Conservation (phyloP, 2,329 filamentous ascomycete species). For the Aspergillus proliferans region DNA sequence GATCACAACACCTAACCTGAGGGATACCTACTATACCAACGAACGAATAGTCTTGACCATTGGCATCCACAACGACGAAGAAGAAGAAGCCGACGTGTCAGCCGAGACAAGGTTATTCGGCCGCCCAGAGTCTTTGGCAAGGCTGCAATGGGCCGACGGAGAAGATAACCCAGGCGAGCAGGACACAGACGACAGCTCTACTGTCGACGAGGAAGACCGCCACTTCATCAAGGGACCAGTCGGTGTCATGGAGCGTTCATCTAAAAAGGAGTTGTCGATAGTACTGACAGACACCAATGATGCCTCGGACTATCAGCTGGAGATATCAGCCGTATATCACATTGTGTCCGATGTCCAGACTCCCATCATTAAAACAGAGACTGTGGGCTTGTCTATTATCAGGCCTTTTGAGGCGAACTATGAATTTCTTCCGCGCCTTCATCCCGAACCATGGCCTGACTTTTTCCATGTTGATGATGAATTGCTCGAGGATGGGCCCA, state of each 20-base stretch:
- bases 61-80: conserved; percentile 73
- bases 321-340: conserved; percentile 69
- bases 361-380: conserved; percentile 66
- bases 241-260: conserved; percentile 29
- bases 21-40: conserved; percentile 75
- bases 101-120: conserved; percentile 65
- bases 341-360: conserved; percentile 74
- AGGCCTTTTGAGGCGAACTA: conserved; percentile 90
- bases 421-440: conserved; percentile 72
- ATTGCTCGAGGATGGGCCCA: conserved; percentile 21
- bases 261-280: conserved; percentile 27
- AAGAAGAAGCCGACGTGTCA: conserved; percentile 65
- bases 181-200: conserved; percentile 19
- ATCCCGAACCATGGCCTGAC: conserved; percentile 76
- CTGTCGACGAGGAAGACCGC: conserved; percentile 17
- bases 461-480: conserved; percentile 62
- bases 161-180: conserved; percentile 15
- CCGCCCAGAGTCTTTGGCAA: conserved; percentile 41
- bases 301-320: conserved; percentile 59
- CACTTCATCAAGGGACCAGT: conserved; percentile 30
- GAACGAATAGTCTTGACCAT: conserved; percentile 66
- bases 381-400: conserved; percentile 65
- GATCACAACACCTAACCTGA: conserved; percentile 57
- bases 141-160: conserved; percentile 43
- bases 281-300: conserved; percentile 49